phyloP scores from a whole-genome alignment of 768 basidiomycete species.

The Lentinus tigrinus region DNA sequence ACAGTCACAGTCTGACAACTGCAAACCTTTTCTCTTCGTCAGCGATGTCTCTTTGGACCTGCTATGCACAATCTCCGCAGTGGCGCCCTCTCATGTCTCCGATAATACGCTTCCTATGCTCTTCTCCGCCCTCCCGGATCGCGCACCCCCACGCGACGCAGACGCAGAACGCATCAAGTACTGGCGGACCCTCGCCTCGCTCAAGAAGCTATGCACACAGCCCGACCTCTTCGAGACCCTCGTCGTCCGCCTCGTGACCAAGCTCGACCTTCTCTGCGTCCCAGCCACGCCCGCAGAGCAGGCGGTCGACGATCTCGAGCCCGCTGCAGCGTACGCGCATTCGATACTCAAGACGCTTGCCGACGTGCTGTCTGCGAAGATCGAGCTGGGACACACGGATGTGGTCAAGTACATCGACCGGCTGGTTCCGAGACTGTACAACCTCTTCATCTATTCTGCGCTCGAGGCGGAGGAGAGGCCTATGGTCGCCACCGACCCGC shows the following conservation, averaged over 20 bases:
- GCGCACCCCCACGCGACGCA: constrained; percentile 54
- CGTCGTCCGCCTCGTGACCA: constrained; percentile 71
- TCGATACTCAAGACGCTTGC: constrained; percentile 73
- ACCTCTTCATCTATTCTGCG: constrained; percentile 52
- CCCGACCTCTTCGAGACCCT: constrained; percentile 82
- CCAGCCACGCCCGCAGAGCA: constrained; percentile 6
- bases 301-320: constrained; percentile 46
- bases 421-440: constrained; percentile 70
- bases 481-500: constrained; percentile 39
- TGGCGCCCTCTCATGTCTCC: constrained; percentile 63
- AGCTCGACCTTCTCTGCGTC: constrained; percentile 69
- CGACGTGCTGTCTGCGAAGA: constrained; percentile 57
- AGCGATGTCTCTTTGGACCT: constrained; percentile 64
- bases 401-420: constrained; percentile 78
- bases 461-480: constrained; percentile 22
- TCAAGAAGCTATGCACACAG: constrained; percentile 71
- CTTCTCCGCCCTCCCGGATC: constrained; percentile 71
- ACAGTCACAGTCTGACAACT: neutral
- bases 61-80: constrained; percentile 57
- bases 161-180: constrained; percentile 56
- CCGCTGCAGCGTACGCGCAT: constrained; percentile 80
- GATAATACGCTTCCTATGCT: constrained; percentile 79
- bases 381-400: constrained; percentile 53
- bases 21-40: neutral
- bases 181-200: constrained; percentile 64